Evolutionary conservation across 257 asterid genomes (phyloP), one percentile per base, ranked within the genome.

Genomic region (Euphrasia confusa): DNA sequence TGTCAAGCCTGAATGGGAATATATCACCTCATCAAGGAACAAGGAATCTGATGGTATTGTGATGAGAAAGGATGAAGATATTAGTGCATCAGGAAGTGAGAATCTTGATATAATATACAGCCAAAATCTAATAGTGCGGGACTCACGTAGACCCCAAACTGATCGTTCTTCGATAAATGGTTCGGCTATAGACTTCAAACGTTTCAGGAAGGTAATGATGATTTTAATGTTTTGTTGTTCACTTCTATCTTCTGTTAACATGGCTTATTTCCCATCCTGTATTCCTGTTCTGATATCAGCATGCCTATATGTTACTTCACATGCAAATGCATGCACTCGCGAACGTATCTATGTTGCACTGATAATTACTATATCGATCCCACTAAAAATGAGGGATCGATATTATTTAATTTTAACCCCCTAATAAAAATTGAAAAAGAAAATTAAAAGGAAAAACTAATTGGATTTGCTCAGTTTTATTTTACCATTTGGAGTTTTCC

Each of bases 81-180:
- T 77, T 68, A 78, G 75, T 68, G 66, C 56, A 64, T 63, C 78
- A 17, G 88, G 78, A 62, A 81, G 72, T 79, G 89, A 77, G 71
- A 79, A 78, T 72, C 64, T 71, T 58, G 94, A 84, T 79, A 70
- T 92, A 56, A 79, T 92, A 73, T 89, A 74, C 77, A 84, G 96
- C 84, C 96, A 86, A 77, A 74, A 82, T 67, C 84, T 92, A 53
- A 77, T 92, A 56, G 95, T 84, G 45, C 77, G 88, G 75, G 87
- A 79, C 60, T 63, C 72, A 47, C 74, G 60, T 50, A 9, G 68
- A 49, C 67, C 64, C 7, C 70, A 74, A 65, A 71, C 78, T 39
- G 71, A 65, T 45, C 74, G 4, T 65, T 68, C 80, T 63, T 67
- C 83, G 2, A 44, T 67, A 62, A 60, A 58, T 60, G 78, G 70